Evolutionary conservation across 768 basidiomycete genomes (phyloP), one percentile per base, ranked within the genome.

Genomic region (Sarcomyxa edulis): DNA sequence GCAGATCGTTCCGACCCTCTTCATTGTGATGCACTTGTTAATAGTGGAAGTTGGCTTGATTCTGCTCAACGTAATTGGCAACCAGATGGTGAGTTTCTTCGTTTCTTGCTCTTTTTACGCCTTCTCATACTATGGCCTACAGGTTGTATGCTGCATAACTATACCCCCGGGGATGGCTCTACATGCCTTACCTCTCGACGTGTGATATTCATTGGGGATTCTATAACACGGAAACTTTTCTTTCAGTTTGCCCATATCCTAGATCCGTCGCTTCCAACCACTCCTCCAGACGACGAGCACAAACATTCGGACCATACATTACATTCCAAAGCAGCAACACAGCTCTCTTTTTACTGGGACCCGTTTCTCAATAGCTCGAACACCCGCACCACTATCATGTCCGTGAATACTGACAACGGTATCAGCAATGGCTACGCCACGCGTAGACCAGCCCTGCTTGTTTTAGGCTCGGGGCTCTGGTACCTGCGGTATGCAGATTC

Each of bases 391-490:
- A 52, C 77, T 32, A 60, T 85, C 20, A 45, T 39, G n/a, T 27
- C 43, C 15, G 25, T 14, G 25, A 48, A 28, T 29, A 20, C 54
- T 20, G 46, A 33, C 52, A 12, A 1, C 7, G 10, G 10, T 9
- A 3, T 22, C 12, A 6, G 9, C 15, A 20, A 39, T 11, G 32
- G 5, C 11, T 34, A 34, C 11, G n/a, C 32, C 5, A 4, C 49
- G 31, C 14, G 32, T 48, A 21, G 64, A 47, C 61, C 87, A 1
- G 77, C 82, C 0, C 60, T 96, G 32, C 70, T 93, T 20, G 82
- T 94, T 7, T 56, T 96, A 11, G 92, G 92, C 7, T 81, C 85
- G 10, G 92, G 92, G 0, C 64, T 95, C 25, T 94, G 92, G 92
- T 90, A 90, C 56, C 72, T 96, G 30, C 79, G 88, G 16, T 81